A percentile compares a stretch with the other conserved stretches of the same genome.
Evolutionary conservation across 2,329 filamentous ascomycete species (phyloP).

Genomic region (Aulographum hederae): DNA sequence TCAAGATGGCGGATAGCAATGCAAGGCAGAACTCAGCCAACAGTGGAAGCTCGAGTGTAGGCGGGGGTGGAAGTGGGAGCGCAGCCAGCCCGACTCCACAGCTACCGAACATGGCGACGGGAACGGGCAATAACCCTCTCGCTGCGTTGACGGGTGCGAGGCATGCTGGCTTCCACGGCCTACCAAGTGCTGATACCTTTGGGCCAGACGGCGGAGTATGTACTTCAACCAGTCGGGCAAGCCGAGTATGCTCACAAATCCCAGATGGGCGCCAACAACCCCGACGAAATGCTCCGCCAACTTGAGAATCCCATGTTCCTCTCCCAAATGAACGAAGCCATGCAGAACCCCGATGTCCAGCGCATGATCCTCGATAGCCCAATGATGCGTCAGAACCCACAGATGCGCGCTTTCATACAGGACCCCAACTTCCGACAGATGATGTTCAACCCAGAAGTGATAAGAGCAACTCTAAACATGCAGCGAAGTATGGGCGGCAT

Average conservation of each 20-base stretch:
- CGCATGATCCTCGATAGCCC: slow-evolving; percentile 50
- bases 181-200: slow-evolving; percentile 77
- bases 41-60: slow-evolving; percentile 13
- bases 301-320: slow-evolving; percentile 77
- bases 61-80: slow-evolving; percentile 26
- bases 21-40: slow-evolving; percentile 34
- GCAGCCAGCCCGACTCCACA: slow-evolving; percentile 30
- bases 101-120: slow-evolving; percentile 65
- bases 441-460: slow-evolving; percentile 77
- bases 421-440: slow-evolving; percentile 79
- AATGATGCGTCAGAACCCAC: slow-evolving; percentile 77
- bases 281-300: slow-evolving; percentile 68
- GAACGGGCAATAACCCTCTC: slow-evolving; percentile 66
- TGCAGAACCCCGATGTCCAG: slow-evolving; percentile 86
- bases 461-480: slow-evolving; percentile 70
- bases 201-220: slow-evolving; percentile 86
- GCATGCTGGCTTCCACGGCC: slow-evolving; percentile 78
- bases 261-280: slow-evolving; percentile 74
- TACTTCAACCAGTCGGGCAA: slow-evolving; percentile 10
- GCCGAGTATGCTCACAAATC: slow-evolving; percentile 21
- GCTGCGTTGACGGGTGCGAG: slow-evolving; percentile 81
- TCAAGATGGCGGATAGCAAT: slow-evolving; percentile 91
- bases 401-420: slow-evolving; percentile 71
- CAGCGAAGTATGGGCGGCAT: slow-evolving; percentile 44
- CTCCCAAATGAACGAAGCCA: slow-evolving; percentile 79